Evolutionary conservation across 495 filamentous ascomycete species (phyloP).

Genomic region (Penicillium canescens): DNA sequence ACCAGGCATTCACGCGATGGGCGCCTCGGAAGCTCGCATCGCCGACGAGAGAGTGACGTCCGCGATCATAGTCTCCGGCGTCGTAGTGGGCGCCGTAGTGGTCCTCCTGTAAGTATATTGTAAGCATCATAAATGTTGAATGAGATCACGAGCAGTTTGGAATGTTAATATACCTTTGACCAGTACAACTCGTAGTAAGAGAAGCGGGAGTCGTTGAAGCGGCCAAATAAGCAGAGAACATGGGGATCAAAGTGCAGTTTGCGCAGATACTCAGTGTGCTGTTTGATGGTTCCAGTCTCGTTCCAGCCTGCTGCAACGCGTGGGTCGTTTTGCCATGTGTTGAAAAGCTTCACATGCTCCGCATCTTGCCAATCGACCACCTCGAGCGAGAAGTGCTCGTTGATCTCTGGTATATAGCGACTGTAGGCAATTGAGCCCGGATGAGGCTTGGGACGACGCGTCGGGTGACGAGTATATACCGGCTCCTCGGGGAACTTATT

Average conservation of each 20-base stretch:
- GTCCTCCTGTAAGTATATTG: constrained; percentile 52
- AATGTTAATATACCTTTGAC: constrained; percentile 53
- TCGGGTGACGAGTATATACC: constrained; percentile 57
- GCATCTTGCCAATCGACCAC: constrained; percentile 56
- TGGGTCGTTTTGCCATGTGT: constrained; percentile 71
- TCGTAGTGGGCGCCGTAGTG: constrained; percentile 65
- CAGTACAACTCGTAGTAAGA: constrained; percentile 73
- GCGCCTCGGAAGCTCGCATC: constrained; percentile 62
- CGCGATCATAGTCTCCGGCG: constrained; percentile 63
- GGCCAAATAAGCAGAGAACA: constrained; percentile 59
- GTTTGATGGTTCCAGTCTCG: constrained; percentile 61
- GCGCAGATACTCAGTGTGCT: constrained; percentile 62
- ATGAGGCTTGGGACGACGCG: constrained; percentile 58
- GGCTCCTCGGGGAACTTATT: constrained; percentile 47
- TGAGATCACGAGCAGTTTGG: not conserved
- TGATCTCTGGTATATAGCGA: constrained; percentile 65
- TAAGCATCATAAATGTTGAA: constrained; percentile 8
- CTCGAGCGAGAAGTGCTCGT: constrained; percentile 65
- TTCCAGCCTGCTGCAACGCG: constrained; percentile 71
- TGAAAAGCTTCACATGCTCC: constrained; percentile 60
- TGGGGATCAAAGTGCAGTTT: constrained; percentile 62
- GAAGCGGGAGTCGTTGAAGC: constrained; percentile 61
- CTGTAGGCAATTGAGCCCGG: constrained; percentile 65
- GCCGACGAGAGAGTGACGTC: constrained; percentile 68
- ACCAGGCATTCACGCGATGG: constrained; percentile 68